Evolutionary conservation across 1,139 yeast species (phyloP).

Genomic region (Candida albicans): DNA sequence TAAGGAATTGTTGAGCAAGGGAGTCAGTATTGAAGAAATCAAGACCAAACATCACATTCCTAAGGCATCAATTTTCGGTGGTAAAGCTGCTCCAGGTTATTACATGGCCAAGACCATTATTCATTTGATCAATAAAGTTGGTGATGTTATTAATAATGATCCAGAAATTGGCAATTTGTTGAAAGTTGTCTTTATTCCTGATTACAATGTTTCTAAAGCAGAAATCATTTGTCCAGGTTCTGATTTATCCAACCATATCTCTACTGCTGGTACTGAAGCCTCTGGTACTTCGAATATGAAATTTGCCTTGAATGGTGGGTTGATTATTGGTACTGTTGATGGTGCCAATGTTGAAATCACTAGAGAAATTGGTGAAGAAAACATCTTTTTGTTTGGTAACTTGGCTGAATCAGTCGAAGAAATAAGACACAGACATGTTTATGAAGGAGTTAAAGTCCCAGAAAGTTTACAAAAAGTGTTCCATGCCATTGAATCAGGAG

Average conservation of each 20-base stretch:
- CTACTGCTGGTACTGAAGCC: slow-evolving; percentile 98
- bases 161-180: slow-evolving; percentile 69
- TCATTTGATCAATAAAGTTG: slow-evolving; percentile 79
- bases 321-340: slow-evolving; percentile 93
- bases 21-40: slow-evolving; percentile 56
- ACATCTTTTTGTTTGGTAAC: slow-evolving; percentile 89
- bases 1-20: slow-evolving; percentile 59
- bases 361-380: slow-evolving; percentile 89
- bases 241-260: slow-evolving; percentile 89
- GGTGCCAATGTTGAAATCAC: slow-evolving; percentile 97
- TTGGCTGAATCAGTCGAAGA: slow-evolving; percentile 88
- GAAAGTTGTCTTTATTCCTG: slow-evolving; percentile 87
- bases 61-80: slow-evolving; percentile 83
- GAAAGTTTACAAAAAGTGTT: slow-evolving; percentile 62
- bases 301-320: slow-evolving; percentile 90
- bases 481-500: slow-evolving; percentile 64
- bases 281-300: slow-evolving; percentile 97
- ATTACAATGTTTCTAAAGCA: slow-evolving; percentile 91
- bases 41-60: slow-evolving; percentile 61
- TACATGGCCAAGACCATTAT: slow-evolving; percentile 92
- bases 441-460: slow-evolving; percentile 57
- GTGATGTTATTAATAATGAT: slow-evolving; percentile 78
- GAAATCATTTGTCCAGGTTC: slow-evolving; percentile 89
- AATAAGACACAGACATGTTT: slow-evolving; percentile 72
- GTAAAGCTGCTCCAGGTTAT: slow-evolving; percentile 96